Evolutionary conservation across 805 yeast genomes (phyloP).

Genomic region (Kodamaea sagamina): DNA sequence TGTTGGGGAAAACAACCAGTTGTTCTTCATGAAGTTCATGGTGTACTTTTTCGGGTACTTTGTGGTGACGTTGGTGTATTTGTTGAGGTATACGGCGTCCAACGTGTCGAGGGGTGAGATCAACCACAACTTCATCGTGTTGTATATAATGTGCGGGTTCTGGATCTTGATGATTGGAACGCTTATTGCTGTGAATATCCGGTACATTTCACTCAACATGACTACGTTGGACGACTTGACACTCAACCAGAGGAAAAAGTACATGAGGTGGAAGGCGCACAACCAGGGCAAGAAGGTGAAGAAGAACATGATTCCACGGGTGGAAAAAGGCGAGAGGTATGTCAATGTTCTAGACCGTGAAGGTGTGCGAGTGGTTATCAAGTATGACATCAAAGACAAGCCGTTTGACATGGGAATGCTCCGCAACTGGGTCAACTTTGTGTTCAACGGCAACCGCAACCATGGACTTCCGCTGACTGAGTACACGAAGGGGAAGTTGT

Average conservation of each 20-base stretch:
- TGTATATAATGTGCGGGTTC: conserved; percentile 46
- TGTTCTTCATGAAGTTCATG: conserved; percentile 57
- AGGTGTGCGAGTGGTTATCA: conserved; percentile 39
- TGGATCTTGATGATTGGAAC: conserved; percentile 49
- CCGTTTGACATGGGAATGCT: conserved; percentile 42
- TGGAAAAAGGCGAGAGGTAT: conserved; percentile 41
- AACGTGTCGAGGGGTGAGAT: conserved; percentile 25
- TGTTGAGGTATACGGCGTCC: conserved; percentile 25
- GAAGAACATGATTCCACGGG: conserved; percentile 21
- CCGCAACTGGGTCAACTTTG: conserved; percentile 38
- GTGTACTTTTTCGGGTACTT: conserved; percentile 39
- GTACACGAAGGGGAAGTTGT: conserved; percentile 15
- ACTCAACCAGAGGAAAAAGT: conserved; percentile 30
- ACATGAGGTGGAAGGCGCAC: conserved; percentile 26
- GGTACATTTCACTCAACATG: conserved; percentile 48
- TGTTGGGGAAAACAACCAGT: conserved; percentile 68
- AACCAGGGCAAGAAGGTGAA: conserved; percentile 13
- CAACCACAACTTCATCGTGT: conserved; percentile 52
- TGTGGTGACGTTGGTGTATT: conserved; percentile 28
- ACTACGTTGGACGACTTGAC: conserved; percentile 63
- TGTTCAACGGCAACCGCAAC: conserved; percentile 27
- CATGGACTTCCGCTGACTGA: conserved; percentile 17
- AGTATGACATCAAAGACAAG: conserved; percentile 28
- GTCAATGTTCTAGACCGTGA: conserved; percentile 40
- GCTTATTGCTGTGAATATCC: conserved; percentile 44